A percentile compares a stretch with the other conserved stretches of the same genome.
These are phyloP conservation scores for Elsinoe fawcettii DNA, from an alignment of 2,329 filamentous ascomycete species.

Conservation along the genomic window DNA sequence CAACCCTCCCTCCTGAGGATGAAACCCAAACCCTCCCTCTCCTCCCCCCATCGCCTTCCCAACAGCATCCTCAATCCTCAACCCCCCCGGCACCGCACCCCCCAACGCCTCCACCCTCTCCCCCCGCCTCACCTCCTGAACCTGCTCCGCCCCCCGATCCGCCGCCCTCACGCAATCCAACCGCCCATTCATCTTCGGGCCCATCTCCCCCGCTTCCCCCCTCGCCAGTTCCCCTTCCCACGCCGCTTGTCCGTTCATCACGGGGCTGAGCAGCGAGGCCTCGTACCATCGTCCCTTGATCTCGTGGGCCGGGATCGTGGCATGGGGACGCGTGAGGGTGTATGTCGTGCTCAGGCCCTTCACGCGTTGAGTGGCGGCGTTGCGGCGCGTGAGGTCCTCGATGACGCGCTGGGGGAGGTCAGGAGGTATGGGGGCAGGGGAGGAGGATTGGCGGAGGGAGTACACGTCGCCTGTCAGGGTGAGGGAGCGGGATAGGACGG, in stretches of 20 bases:
- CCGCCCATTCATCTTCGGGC: conserved; percentile 30
- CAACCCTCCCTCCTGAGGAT: conserved; percentile 20
- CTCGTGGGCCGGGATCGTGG: conserved; percentile 37
- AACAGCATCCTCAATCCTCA: conserved; percentile 30
- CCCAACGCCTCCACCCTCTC: conserved; percentile 35
- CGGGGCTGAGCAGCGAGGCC: conserved; percentile 42
- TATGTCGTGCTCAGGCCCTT: conserved; percentile 34
- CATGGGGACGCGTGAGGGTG: conserved; percentile 32
- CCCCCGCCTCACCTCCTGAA: conserved; percentile 15
- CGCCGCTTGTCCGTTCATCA: conserved; percentile 26
- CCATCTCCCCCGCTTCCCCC: conserved; percentile 30
- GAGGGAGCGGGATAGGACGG: conserved; percentile 27
- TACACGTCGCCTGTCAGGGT: conserved; percentile 47
- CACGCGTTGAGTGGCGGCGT: conserved; percentile 34
- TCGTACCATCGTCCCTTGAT: conserved; percentile 57
- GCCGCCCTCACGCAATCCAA: conserved; percentile 27
- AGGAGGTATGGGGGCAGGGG: conserved; percentile 23
- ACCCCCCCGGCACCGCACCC: conserved; percentile 32
- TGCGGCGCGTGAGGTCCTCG: conserved; percentile 45
- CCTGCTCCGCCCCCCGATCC: background rate
- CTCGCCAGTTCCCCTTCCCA: conserved; percentile 23
- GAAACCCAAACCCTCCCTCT: background rate
- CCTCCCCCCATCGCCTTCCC: conserved; percentile 18
- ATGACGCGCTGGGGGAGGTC: conserved; percentile 45
- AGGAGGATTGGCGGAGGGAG: conserved; percentile 32